These are phyloP conservation scores for Cinnamomum micranthum DNA, from an alignment of 164 flowering plant genomes.

Conservation along the genomic window DNA sequence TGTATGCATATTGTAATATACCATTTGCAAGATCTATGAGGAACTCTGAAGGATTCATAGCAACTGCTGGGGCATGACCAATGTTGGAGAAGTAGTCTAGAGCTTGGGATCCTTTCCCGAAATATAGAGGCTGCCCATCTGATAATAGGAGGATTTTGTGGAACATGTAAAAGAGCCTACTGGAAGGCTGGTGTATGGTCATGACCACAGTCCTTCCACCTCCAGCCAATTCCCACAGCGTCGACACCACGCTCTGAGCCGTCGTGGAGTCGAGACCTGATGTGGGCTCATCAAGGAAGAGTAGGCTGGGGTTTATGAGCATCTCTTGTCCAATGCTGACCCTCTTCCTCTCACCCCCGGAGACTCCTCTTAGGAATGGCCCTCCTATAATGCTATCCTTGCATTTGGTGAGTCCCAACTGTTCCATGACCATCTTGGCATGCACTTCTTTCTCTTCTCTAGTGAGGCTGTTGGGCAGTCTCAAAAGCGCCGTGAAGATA, in stretches of 20 bases:
- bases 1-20: conserved; percentile 21
- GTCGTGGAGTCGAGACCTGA: conserved; percentile 80
- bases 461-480: conserved; percentile 49
- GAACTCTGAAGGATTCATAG: conserved; percentile 80
- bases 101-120: conserved; percentile 52
- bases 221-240: conserved; percentile 45
- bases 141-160: conserved; percentile 62
- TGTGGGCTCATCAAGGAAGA: conserved; percentile 80
- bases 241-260: conserved; percentile 59
- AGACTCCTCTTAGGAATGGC: conserved; percentile 22
- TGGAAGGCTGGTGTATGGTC: conserved; percentile 86
- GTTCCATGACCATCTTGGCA: conserved; percentile 45
- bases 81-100: conserved; percentile 60
- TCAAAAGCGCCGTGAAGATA: conserved; percentile 65
- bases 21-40: conserved; percentile 84
- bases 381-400: conserved; percentile 47
- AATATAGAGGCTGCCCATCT: conserved; percentile 61
- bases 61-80: conserved; percentile 48
- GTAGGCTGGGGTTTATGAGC: conserved; percentile 66
- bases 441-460: conserved; percentile 41
- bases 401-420: conserved; percentile 55
- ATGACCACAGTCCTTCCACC: conserved; percentile 61
- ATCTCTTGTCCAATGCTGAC: conserved; percentile 70
- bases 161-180: conserved; percentile 69
- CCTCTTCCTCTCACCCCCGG: conserved; percentile 36